Evolutionary conservation across 148 eudicot species (phyloP), one percentile per base, ranked within the genome.

Genomic region (Rhododendron simsii): DNA sequence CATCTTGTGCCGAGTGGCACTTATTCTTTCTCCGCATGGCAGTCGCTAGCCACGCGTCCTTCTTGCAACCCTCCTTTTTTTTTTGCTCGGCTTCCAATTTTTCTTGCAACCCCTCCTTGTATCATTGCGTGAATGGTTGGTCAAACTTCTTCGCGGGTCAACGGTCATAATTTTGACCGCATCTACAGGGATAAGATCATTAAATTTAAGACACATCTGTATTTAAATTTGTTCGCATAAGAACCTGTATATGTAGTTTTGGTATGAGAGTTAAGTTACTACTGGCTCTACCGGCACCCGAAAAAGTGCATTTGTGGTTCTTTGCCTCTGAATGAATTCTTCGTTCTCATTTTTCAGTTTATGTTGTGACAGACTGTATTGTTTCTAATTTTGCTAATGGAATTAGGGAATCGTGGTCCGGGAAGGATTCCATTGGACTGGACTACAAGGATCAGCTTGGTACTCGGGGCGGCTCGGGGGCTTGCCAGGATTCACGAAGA

Each of bases 381-480:
- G 41, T 30, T 85, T 51, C 81, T 69, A 3, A 67, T 82, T 50
- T 65, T 87, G 77, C 45, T 87, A 51, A 59, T 86, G 85, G 67
- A 51, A 85, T 83, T 61, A 96, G 99, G 92, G 20, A 95, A 96
- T 83, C 89, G 99, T 35, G 99, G 98, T 81, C 95, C 98, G 1
- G 99, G 98, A 45, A 93, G 98, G 87, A 94, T 95, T 69, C 99
- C 99, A 9, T 35, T 96, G 85, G 99, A 96, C 85, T 95, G 99
- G 99, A 96, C 99, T 13, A 95, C 99, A 59, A 88, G 99, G 84
- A 91, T 95, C 87, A 91, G 97, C 87, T 85, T 96, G 85, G 92
- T 93, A 2, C 88, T 95, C n/a, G 99, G 99, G 67, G 95, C 99
- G 53, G 98, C 99, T 39, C 91, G 96, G 1, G 98, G 99, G 53